These are phyloP conservation scores for Epichloe bromicola DNA, from an alignment of 2,329 filamentous ascomycete genomes.

Conservation along the genomic window DNA sequence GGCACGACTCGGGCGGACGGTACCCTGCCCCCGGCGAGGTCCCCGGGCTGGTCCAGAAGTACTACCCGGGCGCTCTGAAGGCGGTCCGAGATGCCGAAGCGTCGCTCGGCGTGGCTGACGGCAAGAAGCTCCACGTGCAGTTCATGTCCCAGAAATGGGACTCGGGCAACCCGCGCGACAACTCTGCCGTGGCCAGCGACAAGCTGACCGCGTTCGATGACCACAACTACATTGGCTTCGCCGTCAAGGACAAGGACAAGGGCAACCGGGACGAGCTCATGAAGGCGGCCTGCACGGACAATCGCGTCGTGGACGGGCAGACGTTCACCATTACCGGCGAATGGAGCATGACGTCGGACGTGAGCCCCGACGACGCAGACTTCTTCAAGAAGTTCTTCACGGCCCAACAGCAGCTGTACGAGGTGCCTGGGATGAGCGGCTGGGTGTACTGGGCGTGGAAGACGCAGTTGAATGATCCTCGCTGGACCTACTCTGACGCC, in stretches of 20 bases:
- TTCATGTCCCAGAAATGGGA: constrained; percentile 38
- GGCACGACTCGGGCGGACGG: constrained; percentile 6
- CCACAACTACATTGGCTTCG: constrained; percentile 33
- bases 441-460: constrained; percentile 52
- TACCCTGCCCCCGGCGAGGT: constrained; percentile 13
- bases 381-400: constrained; percentile 46
- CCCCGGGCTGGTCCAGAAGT: constrained; percentile 10
- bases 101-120: constrained; percentile 8
- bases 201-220: constrained; percentile 40
- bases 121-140: constrained; percentile 29
- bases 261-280: constrained; percentile 11
- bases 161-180: constrained; percentile 23
- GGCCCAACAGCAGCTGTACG: constrained; percentile 41
- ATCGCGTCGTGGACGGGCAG: constrained; percentile 24
- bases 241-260: constrained; percentile 1
- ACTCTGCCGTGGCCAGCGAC: constrained; percentile 16
- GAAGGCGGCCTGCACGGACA: constrained; percentile 28
- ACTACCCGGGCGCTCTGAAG: constrained; percentile 12
- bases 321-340: constrained; percentile 39
- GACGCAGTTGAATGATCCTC: constrained; percentile 18
- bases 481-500: constrained; percentile 17
- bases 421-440: constrained; percentile 31
- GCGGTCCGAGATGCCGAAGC: constrained; percentile 13
- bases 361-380: constrained; percentile 26
- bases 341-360: constrained; percentile 37